Percentiles rank a stretch among this genome's conserved stretches.
Evolutionary conservation across 768 basidiomycete species (phyloP).

Genomic region (Phlegmacium glaucopus): DNA sequence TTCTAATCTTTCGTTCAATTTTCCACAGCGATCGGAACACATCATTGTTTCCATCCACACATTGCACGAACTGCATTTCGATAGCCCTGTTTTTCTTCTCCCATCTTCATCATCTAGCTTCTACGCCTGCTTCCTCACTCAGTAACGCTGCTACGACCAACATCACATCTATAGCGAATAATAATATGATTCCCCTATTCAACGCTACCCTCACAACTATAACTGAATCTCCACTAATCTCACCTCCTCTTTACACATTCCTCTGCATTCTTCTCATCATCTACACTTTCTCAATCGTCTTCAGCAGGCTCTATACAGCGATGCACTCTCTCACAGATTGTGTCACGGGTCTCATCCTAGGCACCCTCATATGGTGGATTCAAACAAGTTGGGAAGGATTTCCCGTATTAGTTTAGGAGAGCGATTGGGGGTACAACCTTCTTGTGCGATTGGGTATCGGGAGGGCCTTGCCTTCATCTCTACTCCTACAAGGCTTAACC

Average conservation of each 20-base stretch:
- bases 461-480: slow-evolving; percentile 12
- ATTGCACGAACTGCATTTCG: slow-evolving; percentile 88
- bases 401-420: slow-evolving; percentile 14
- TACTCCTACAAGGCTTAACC: slow-evolving; percentile 24
- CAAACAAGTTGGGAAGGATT: slow-evolving; percentile 43
- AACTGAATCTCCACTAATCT: slow-evolving; percentile 30
- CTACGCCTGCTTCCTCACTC: slow-evolving; percentile 16
- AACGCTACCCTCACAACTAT: neutral
- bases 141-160: slow-evolving; percentile 3
- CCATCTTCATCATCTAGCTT: slow-evolving; percentile 52
- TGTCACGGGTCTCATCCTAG: slow-evolving; percentile 57
- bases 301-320: slow-evolving; percentile 77
- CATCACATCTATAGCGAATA: slow-evolving; percentile 7
- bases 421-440: too few species aligned
- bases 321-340: slow-evolving; percentile 90
- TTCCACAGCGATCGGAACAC: slow-evolving; percentile 62
- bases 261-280: slow-evolving; percentile 43
- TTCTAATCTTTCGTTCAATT: neutral
- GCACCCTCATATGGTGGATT: slow-evolving; percentile 65
- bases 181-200: neutral
- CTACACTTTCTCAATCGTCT: slow-evolving; percentile 72
- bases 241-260: slow-evolving; percentile 39
- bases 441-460: too few species aligned
- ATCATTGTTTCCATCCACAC: slow-evolving; percentile 91
- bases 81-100: slow-evolving; percentile 80